Base-by-base conservation (phyloP, 148 eudicot species). In the Polygonum maritimum region DNA sequence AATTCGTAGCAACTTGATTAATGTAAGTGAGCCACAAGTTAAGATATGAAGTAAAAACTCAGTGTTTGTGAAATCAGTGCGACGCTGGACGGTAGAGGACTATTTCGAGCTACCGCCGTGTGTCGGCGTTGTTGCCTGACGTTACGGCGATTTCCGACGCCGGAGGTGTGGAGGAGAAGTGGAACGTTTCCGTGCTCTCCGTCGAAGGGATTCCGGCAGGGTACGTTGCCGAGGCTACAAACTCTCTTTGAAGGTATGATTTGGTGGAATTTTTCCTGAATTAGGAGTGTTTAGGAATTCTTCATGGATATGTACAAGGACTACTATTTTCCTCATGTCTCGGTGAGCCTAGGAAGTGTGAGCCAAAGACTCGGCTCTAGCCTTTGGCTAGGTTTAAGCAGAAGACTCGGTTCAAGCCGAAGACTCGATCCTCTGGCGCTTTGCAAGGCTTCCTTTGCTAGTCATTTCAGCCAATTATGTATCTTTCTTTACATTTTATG, bases 271-370 rank as follows among this genome's bases (percentile, higher is more conserved):
- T n/a, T n/a, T n/a, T n/a, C n/a, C n/a, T n/a, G n/a, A n/a, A n/a
- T n/a, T n/a, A n/a, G n/a, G n/a, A n/a, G n/a, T n/a, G 88, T 92
- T 16, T 85, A 95, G 80, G 85, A 86, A 71, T 95, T 92, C 82
- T 92, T 90, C 86, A 83, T 82, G 84, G 97, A 95, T 74, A 92
- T 90, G 92, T 84, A 88, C 74, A 65, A 81, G 1, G 98, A 95
- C 33, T 89, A 77, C 81, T 62, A 73, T 60, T 69, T 86, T 41
- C 88, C 91, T 22, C 78, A 79, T 77, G 86, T 87, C 5, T 76
- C 82, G 0, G 51, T 47, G 41, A 79, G 83, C 31, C 52, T 79
- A 26, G 45, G 75, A 60, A 75, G 74, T 80, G 85, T 89, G 40
- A 83, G 83, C 76, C 76, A 82, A 73, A 84, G 83, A 33, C 79